These are phyloP conservation scores for Kuraishia capsulata DNA, from an alignment of 805 yeast genomes.

Conservation along the genomic window DNA sequence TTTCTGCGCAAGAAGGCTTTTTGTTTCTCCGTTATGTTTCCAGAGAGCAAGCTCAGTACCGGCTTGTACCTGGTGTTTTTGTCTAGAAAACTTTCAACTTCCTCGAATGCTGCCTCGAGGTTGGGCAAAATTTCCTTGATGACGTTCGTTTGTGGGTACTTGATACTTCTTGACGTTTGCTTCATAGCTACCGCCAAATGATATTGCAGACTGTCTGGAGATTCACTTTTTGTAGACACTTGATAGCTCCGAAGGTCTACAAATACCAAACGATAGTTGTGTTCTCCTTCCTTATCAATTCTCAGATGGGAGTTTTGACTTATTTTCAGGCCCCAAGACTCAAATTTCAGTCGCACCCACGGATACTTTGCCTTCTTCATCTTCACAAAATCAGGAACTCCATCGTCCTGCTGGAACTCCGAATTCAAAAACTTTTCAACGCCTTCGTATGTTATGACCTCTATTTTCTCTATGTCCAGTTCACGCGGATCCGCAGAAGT, in stretches of 20 bases:
- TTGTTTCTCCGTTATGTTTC: conserved; percentile 15
- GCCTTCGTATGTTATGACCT: background rate
- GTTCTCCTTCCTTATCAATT: conserved; percentile 7
- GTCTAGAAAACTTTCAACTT: conserved; percentile 8
- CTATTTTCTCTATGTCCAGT: background rate
- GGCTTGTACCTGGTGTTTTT: conserved; percentile 5
- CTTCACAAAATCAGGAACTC: conserved; percentile 3
- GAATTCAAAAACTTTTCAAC: background rate
- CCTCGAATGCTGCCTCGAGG: conserved; percentile 10
- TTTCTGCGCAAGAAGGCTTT: conserved; percentile 8
- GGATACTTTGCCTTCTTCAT: conserved; percentile 5
- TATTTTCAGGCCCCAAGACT: conserved; percentile 14
- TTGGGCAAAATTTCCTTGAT: conserved; percentile 1
- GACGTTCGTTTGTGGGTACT: background rate
- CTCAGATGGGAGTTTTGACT: conserved; percentile 9
- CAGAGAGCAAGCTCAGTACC: conserved; percentile 5
- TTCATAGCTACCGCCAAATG: background rate
- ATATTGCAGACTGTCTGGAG: background rate
- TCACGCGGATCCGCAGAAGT: background rate
- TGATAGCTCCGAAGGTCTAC: background rate
- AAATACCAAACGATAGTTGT: background rate
- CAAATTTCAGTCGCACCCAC: conserved; percentile 12
- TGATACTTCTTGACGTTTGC: background rate
- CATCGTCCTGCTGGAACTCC: background rate
- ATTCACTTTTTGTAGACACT: background rate